Evolutionary conservation across 805 yeast genomes (phyloP), one percentile per base, ranked within the genome.

Genomic region (Kregervanrija fluxuum): DNA sequence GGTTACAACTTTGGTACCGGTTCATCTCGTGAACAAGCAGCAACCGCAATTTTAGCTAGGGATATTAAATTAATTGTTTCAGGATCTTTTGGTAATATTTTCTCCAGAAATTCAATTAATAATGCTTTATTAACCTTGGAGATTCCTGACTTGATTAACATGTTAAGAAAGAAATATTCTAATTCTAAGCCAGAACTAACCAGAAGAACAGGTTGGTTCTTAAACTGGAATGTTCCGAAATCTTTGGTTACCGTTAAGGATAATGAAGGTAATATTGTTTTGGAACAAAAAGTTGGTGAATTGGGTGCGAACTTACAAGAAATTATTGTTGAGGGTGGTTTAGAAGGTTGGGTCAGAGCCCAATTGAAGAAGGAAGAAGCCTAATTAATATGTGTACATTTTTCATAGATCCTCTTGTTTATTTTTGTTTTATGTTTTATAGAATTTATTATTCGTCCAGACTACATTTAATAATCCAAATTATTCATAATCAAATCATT

Each of bases 1-100:
- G 99, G 99, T 13, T 93, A 70, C 73, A 93, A 93, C 64, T 93
- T 93, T 62, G 99, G 99, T 55, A 93, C 99, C 10, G 99, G 99
- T 39, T 90, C 97, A 8, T 88, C 96, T 22, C 81, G 99, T 69
- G 99, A 93, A 65, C 99, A 93, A 70, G 99, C 99, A 3, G 99
- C 99, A 32, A 93, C 99, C n/a, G 90, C 95, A 16, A 84, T 93
- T 48, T 73, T 93, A 53, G 98, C 99, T 36, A 79, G 95, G 58
- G 98, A 89, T 52, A 88, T 93, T 75, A 79, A 80, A 54, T 71
- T 93, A 53, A 95, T 93, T 16, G 96, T 95, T 47, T 85, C 96
- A 11, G 99, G 99, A 32, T 91, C 98, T 1, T 93, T 93, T 61
- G 96, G 97, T 59, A 95, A 93, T 71, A 93, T 91, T 56, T 93